Conservation (phyloP, 2,329 filamentous ascomycete genomes). For the Neoarthrinium moseri region DNA sequence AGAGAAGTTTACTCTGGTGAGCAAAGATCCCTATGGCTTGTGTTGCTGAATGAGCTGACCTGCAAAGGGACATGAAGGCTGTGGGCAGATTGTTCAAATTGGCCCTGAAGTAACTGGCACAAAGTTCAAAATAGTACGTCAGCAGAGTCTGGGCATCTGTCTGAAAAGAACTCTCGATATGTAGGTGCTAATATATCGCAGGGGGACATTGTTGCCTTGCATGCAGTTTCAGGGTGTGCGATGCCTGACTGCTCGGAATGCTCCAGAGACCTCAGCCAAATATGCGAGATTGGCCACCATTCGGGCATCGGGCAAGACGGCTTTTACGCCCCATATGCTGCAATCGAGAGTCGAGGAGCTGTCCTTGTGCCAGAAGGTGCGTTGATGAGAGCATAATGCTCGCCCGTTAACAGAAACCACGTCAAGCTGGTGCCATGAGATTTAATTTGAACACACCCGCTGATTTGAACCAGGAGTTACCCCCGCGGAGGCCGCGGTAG, state of each 20-base stretch:
- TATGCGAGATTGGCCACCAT: slow-evolving; percentile 35
- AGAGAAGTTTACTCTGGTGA: slow-evolving; percentile 22
- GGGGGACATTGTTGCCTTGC: slow-evolving; percentile 29
- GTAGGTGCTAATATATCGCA: not conserved
- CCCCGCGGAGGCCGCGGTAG: slow-evolving; percentile 32
- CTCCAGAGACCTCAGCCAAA: slow-evolving; percentile 34
- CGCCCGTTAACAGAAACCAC: too few relatives aligned
- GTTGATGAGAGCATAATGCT: too few relatives aligned
- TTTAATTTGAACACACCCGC: too few relatives aligned
- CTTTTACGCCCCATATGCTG: slow-evolving; percentile 38
- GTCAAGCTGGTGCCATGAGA: too few relatives aligned
- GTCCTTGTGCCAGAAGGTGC: slow-evolving; percentile 19
- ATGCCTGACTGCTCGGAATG: slow-evolving; percentile 33
- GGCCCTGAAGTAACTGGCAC: slow-evolving; percentile 12
- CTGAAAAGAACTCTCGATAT: not conserved
- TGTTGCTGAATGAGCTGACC: not conserved
- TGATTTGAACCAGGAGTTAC: slow-evolving; percentile 14
- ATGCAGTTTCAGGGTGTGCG: slow-evolving; percentile 31
- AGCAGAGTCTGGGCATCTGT: not conserved
- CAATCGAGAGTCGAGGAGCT: slow-evolving; percentile 22
- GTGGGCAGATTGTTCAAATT: slow-evolving; percentile 21
- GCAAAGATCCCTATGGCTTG: too few relatives aligned
- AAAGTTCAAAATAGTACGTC: not conserved
- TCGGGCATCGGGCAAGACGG: slow-evolving; percentile 43
- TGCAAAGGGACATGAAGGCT: slow-evolving; percentile 23